Evolutionary conservation across 257 asterid genomes (phyloP).

Genomic region (Solanum bukasovii): DNA sequence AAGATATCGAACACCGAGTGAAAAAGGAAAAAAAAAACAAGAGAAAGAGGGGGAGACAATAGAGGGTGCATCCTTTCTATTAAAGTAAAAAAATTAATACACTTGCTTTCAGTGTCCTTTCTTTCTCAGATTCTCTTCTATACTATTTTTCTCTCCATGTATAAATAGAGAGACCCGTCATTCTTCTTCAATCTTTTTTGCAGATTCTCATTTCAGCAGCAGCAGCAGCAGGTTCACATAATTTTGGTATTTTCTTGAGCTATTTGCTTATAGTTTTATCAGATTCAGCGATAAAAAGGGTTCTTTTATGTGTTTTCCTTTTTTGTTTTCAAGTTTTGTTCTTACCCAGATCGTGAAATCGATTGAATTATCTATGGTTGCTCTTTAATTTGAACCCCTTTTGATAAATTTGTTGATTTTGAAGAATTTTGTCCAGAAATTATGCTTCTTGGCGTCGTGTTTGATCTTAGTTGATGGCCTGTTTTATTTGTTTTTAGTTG

Average conservation of each 20-base stretch:
- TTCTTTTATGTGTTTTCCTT: background rate
- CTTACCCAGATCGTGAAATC: background rate
- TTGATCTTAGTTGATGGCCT: background rate
- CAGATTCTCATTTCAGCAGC: background rate
- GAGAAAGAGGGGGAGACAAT: background rate
- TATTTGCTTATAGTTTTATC: background rate
- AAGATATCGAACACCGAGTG: accelerated
- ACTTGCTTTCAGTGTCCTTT: background rate
- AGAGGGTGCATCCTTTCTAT: background rate
- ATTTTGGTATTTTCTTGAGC: background rate
- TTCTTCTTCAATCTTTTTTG: background rate
- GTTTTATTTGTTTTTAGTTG: background rate
- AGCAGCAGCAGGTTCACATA: background rate
- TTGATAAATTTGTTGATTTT: background rate
- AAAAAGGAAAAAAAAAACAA: background rate
- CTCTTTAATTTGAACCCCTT: background rate
- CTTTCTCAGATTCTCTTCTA: background rate
- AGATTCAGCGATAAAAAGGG: background rate
- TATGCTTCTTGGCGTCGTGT: background rate
- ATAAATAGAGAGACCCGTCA: background rate
- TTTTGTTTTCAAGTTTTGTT: background rate
- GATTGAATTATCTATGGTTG: background rate
- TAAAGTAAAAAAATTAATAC: background rate
- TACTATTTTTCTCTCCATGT: background rate
- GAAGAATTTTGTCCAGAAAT: background rate